Conservation (phyloP, 2,329 filamentous ascomycete genomes). For the Paecilomyces niveus region DNA sequence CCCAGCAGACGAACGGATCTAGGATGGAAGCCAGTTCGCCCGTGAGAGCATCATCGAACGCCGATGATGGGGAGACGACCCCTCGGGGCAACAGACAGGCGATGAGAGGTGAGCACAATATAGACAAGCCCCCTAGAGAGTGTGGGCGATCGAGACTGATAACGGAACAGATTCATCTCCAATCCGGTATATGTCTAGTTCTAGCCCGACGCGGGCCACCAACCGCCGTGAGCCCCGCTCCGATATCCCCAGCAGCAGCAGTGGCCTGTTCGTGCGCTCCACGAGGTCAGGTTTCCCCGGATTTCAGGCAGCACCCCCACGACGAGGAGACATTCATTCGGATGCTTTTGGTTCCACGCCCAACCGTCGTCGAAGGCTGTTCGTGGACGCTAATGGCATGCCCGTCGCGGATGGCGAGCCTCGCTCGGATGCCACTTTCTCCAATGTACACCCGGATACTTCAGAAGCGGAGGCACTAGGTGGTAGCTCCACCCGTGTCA, state of each 20-base stretch:
- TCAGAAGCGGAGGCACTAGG: slow-evolving; percentile 87
- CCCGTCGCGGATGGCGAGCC: slow-evolving; percentile 44
- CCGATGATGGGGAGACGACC: slow-evolving; percentile 36
- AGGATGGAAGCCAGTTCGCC: slow-evolving; percentile 45
- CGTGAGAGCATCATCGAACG: slow-evolving; percentile 31
- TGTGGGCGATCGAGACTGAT: slow-evolving; percentile 8
- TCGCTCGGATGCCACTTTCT: slow-evolving; percentile 58
- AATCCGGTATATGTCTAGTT: slow-evolving; percentile 83
- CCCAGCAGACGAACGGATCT: background rate
- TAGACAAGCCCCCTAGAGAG: background rate
- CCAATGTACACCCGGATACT: slow-evolving; percentile 69
- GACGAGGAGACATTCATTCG: slow-evolving; percentile 81
- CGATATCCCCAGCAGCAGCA: slow-evolving; percentile 74
- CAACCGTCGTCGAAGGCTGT: slow-evolving; percentile 50
- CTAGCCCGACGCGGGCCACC: slow-evolving; percentile 64
- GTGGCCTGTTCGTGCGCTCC: slow-evolving; percentile 74
- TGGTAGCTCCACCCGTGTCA: slow-evolving; percentile 71
- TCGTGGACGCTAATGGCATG: slow-evolving; percentile 59
- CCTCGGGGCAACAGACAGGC: slow-evolving; percentile 31
- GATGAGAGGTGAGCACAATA: slow-evolving; percentile 32
- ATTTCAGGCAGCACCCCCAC: slow-evolving; percentile 50
- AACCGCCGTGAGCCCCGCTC: slow-evolving; percentile 53
- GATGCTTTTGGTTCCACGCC: slow-evolving; percentile 56
- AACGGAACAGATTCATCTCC: slow-evolving; percentile 71
- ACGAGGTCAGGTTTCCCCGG: slow-evolving; percentile 45